Evolutionary conservation across 768 basidiomycete genomes (phyloP), one percentile per base, ranked within the genome.

Genomic region (Boletus reticulatus): DNA sequence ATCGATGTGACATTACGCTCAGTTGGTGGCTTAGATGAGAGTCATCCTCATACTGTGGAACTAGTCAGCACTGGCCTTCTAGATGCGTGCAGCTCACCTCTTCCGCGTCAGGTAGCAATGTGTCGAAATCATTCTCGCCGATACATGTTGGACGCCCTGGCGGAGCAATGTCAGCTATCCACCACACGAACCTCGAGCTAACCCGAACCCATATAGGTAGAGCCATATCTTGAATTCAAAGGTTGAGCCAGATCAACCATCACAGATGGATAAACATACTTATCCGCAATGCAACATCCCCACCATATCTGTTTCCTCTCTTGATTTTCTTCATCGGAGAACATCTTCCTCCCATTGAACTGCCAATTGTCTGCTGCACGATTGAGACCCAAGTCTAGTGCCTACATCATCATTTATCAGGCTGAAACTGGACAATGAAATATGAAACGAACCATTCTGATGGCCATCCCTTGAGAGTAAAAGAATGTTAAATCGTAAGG

Each of bases 271-370:
- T n/a, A 32, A 43, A 60, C 80, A 32, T 59, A 89, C 88, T 86
- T 81, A 62, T 92, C 88, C 42, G 83, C 81, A 42, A 85, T 73
- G 62, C 81, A 80, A 65, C 88, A 91, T 16, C 80, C 77, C 87
- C 88, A 90, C 89, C 89, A 92, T 42, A 90, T 86, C 60, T 89
- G 87, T 48, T 83, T 81, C 58, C 89, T 79, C 6, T 78, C 81
- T 67, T 90, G 87, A 29, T 80, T 84, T 68, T 92, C 90, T 62
- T 83, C 78, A 14, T 72, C 66, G 10, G 81, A 80, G 61, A 92
- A 89, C 36, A 92, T 68, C 53, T 78, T 77, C 45, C 75, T 78
- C 14, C 82, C 83, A 53, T 82, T 76, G 50, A 80, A 77, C 62
- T 84, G 84, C 89, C 91, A 94, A 51, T 79, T 82, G 24, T 85